Conservation (phyloP, 495 filamentous ascomycete species). For the Xylaria venustula region DNA sequence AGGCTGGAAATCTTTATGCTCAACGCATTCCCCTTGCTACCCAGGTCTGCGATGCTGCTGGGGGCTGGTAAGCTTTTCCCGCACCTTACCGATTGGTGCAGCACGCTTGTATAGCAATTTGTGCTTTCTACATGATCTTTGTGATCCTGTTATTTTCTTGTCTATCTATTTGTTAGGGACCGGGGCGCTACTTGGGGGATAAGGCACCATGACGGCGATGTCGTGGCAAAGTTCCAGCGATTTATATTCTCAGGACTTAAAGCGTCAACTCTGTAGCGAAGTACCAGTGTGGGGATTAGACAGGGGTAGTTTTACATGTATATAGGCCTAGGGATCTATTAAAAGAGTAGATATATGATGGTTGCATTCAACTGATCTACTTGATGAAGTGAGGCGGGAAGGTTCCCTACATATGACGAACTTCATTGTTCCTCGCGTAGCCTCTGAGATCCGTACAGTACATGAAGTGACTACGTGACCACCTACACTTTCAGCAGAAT, state of each 20-base stretch:
- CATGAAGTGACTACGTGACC: too few species aligned
- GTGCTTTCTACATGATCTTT: conserved; percentile 7
- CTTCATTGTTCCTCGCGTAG: too few species aligned
- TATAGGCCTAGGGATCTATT: not conserved
- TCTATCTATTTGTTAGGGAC: not conserved
- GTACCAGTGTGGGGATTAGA: not conserved
- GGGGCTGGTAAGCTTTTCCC: conserved; percentile 8
- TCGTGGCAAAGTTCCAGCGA: not conserved
- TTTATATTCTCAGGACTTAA: conserved; percentile 1
- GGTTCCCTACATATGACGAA: too few species aligned
- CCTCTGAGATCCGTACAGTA: too few species aligned
- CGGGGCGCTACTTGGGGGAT: not conserved
- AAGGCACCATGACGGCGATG: conserved; percentile 2
- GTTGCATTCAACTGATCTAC: too few species aligned
- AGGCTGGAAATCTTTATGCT: conserved; percentile 10
- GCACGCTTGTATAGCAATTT: conserved; percentile 8
- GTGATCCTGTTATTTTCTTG: not conserved
- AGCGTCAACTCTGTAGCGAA: not conserved
- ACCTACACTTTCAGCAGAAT: too few species aligned
- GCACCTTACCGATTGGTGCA: conserved; percentile 3
- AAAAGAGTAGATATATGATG: too few species aligned
- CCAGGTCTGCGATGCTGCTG: conserved; percentile 8
- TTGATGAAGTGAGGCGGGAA: too few species aligned
- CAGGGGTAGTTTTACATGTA: not conserved
- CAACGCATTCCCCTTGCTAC: conserved; percentile 9